Evolutionary conservation across 2,329 filamentous ascomycete genomes (phyloP), one percentile per base, ranked within the genome.

Genomic region (Ascochyta viciae-villosae): DNA sequence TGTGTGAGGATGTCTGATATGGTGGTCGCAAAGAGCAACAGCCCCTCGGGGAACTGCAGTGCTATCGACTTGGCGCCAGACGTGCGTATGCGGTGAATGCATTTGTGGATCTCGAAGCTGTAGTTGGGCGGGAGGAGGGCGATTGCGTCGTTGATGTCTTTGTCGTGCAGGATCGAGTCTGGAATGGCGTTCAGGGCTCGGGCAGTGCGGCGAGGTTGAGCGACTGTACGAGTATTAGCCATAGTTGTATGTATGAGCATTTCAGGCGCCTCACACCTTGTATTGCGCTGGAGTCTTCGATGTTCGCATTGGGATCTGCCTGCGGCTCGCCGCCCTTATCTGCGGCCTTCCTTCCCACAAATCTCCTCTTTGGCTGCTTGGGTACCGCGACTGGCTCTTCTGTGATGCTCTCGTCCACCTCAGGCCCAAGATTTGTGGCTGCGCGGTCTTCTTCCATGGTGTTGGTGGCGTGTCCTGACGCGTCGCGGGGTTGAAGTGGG

Each of bases 21-120:
- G 33, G 95, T 99, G 24, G 95, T 98, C 22, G 95, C 95, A 74
- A 99, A 99, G 53, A 99, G 82, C 26, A 99, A 85, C 1, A 99
- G 84, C 1, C 95, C 95, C 77, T 99, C 96, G 5, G 95, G 95
- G 82, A 99, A 95, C 77, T 99, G 95, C n/a, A 99, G 82, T 0
- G 94, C 96, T 2, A 99, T 88, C 63, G 88, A 89, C 72, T 88
- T 94, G 1, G 93, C 88, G 8, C 85, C 87, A 8, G 89, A 87
- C 1, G 88, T 89, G 40, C 91, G 89, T 75, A 99, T 93, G 43
- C 94, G 88, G 77, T 98, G 92, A 68, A 99, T 96, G 8, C 95
- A 99, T 80, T 99, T 99, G 74, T 92, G 95, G 52, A 99, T 92
- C 80, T 99, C 95, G 74, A 99, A 99, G 67, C 91, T 94, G 83